Evolutionary conservation across 805 yeast species (phyloP).

Genomic region (Kodamaea restingae): DNA sequence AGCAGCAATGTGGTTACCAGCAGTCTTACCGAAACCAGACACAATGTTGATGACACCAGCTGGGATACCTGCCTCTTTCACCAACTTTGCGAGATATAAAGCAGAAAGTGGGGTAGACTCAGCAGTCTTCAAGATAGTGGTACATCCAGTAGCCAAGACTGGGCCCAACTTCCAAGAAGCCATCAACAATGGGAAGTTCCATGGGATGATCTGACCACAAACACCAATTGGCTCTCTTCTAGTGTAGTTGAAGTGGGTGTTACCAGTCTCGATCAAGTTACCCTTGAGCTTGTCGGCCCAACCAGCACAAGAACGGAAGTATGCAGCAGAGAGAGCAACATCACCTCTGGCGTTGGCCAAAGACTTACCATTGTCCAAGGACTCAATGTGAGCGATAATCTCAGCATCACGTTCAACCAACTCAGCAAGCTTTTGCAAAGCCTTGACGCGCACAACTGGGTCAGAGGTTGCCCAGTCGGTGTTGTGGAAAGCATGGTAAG

Average conservation of each 20-base stretch:
- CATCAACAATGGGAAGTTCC: slow-evolving; percentile 96
- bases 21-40: slow-evolving; percentile 80
- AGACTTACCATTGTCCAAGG: slow-evolving; percentile 88
- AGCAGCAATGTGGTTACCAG: slow-evolving; percentile 74
- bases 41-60: slow-evolving; percentile 86
- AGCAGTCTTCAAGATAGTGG: slow-evolving; percentile 84
- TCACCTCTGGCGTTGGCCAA: slow-evolving; percentile 67
- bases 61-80: slow-evolving; percentile 84
- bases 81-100: slow-evolving; percentile 63
- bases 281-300: slow-evolving; percentile 88
- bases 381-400: slow-evolving; percentile 72
- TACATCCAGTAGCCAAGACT: slow-evolving; percentile 86
- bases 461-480: slow-evolving; percentile 63
- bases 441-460: slow-evolving; percentile 63
- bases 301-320: slow-evolving; percentile 83
- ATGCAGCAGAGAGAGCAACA: slow-evolving; percentile 62
- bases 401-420: slow-evolving; percentile 70
- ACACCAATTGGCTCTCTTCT: slow-evolving; percentile 91
- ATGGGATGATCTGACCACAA: slow-evolving; percentile 93
- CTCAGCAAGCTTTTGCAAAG: slow-evolving; percentile 70
- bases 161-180: slow-evolving; percentile 95
- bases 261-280: slow-evolving; percentile 68
- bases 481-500: slow-evolving; percentile 64
- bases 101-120: slow-evolving; percentile 91
- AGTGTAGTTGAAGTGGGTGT: slow-evolving; percentile 69